A percentile compares a stretch with the other conserved stretches of the same genome.
These are phyloP conservation scores for Metarhizium humberi DNA, from an alignment of 2,329 filamentous ascomycete genomes.

Conservation along the genomic window DNA sequence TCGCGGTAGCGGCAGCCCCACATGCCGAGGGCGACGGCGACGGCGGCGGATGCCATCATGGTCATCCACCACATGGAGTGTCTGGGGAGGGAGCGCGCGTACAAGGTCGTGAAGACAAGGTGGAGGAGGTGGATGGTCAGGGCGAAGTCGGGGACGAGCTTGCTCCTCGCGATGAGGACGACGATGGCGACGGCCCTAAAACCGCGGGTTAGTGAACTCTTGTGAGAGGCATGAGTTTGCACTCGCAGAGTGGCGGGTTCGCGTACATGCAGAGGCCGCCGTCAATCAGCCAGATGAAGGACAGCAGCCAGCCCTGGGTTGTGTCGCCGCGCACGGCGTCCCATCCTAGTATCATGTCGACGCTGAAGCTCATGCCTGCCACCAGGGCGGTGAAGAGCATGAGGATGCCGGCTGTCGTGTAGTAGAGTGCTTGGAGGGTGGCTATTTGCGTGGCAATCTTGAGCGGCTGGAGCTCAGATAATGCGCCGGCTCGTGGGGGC, in stretches of 20 bases:
- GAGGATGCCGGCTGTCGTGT: conserved; percentile 39
- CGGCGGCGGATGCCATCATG: conserved; percentile 36
- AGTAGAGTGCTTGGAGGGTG: conserved; percentile 47
- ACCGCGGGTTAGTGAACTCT: background rate
- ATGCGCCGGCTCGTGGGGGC: conserved; percentile 50
- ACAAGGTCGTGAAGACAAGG: conserved; percentile 67
- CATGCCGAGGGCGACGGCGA: conserved; percentile 56
- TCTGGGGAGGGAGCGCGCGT: conserved; percentile 65
- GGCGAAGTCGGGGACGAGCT: conserved; percentile 91
- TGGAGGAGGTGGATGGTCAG: conserved; percentile 81
- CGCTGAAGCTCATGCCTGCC: conserved; percentile 43
- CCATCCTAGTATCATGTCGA: conserved; percentile 50
- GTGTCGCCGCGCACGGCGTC: conserved; percentile 50
- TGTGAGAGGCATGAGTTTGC: too few species aligned
- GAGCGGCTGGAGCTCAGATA: conserved; percentile 51
- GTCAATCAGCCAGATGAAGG: conserved; percentile 47
- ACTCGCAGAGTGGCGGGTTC: too few species aligned
- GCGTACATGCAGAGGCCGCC: conserved; percentile 43
- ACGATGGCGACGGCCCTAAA: conserved; percentile 73
- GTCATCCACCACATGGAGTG: conserved; percentile 80
- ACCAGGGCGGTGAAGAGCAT: conserved; percentile 51
- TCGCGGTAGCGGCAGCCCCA: conserved; percentile 92
- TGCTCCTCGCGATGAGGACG: conserved; percentile 75
- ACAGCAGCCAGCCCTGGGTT: conserved; percentile 51
- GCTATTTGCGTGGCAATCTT: conserved; percentile 51